Percentiles rank a stretch among this genome's conserved stretches.
Conservation (phyloP, 148 eudicot genomes). For the Arctostaphylos glauca region DNA sequence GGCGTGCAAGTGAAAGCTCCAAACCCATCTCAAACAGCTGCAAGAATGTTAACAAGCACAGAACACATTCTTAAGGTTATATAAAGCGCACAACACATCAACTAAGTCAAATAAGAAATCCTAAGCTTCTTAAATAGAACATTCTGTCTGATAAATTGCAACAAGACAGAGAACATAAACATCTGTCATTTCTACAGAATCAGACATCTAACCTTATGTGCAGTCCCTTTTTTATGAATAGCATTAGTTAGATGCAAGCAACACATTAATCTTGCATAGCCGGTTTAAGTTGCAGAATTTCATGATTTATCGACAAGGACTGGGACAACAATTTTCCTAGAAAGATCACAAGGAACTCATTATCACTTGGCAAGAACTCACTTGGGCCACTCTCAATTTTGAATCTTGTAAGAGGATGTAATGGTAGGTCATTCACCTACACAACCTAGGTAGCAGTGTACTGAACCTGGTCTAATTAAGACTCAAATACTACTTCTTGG, state of each 20-base stretch:
- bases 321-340: not conserved
- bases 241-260: not conserved
- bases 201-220: not conserved
- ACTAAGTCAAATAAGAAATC: conserved; percentile 3
- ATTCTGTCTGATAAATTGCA: not conserved
- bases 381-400: not conserved
- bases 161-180: conserved; percentile 6
- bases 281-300: not conserved
- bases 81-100: not conserved
- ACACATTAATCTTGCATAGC: not conserved
- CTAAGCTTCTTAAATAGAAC: not conserved
- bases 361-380: not conserved
- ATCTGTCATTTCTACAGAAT: not conserved
- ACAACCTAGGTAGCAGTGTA: not conserved
- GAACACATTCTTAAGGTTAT: not conserved
- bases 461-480: not conserved
- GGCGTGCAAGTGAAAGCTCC: conserved; percentile 91
- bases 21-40: conserved; percentile 99
- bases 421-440: conserved; percentile 2
- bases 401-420: not conserved
- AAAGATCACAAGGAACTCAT: not conserved
- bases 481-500: not conserved
- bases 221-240: not conserved
- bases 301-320: not conserved
- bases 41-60: conserved; percentile 22